Base-by-base conservation (phyloP, 768 basidiomycete genomes). In the Leucogyrophana mollusca region DNA sequence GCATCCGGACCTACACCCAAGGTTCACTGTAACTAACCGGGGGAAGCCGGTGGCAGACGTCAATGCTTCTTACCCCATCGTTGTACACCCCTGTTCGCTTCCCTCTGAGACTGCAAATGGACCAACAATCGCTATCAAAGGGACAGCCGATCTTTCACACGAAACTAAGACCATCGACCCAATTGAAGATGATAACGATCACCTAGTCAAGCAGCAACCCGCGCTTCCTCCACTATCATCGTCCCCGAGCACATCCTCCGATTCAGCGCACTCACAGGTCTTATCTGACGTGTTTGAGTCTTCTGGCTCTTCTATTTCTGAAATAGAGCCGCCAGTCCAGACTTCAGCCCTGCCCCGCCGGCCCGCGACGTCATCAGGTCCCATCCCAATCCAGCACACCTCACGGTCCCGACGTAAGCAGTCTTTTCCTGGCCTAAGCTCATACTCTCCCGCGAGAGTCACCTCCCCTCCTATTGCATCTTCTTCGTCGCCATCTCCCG, bases 401-500 rank as follows among this genome's bases (percentile, higher is more conserved):
- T 22, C 18, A 16, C 16, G 8, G 18, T 24, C 35, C 14, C 27
- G 9, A 32, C 47, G 41, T 18, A 34, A 14, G 21, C 18, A 37
- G 13, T 46, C 53, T 9, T 37, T 46, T 13, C 7, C 27, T 30
- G 27, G 27, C 6, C 27, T 13, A 13, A 30, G 27, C 21, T 49
- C 53, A 10, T 46, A 39, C 18, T 18, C 30, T 35, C 34, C 43
- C 32, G 43, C 41, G 27, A 13, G 18, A 22, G 1, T 18, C 2
- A 14, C 9, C 37, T 32, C 23, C 18, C 22, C 25, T 6, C 40
- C 51, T 18, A 34, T 43, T 36, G 40, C 52, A 13, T 39, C 42
- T 4, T 35, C 55, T 21, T 20, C 46, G 21, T 45, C 48, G 2
- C 40, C 39, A 2, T 37, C 56, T 17, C 47, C 55, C 4, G 51